These are phyloP conservation scores for Hypoxylon sp. DNA, from an alignment of 2,329 filamentous ascomycete species.

Conservation along the genomic window DNA sequence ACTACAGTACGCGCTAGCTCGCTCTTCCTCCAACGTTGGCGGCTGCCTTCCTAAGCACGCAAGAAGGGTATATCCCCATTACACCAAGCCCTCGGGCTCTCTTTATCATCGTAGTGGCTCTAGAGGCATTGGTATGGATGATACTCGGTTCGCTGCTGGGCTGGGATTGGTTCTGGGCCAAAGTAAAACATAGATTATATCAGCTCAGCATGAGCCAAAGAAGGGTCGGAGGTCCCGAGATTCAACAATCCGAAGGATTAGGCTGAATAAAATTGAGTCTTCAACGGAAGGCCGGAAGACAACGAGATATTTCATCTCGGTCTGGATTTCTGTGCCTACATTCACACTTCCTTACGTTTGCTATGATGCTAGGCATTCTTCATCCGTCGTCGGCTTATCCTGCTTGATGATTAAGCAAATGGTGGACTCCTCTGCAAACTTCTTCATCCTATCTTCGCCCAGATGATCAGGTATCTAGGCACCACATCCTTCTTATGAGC, in stretches of 20 bases:
- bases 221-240: neutral
- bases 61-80: conserved; percentile 20
- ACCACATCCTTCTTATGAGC: too few relatives aligned
- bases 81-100: conserved; percentile 10
- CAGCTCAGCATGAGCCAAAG: neutral
- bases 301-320: too few relatives aligned
- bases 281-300: too few relatives aligned
- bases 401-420: too few relatives aligned
- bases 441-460: too few relatives aligned
- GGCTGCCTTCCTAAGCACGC: conserved; percentile 15
- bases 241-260: neutral
- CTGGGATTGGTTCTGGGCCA: neutral
- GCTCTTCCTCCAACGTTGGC: conserved; percentile 1
- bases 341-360: too few relatives aligned
- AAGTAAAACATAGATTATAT: neutral
- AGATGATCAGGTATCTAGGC: too few relatives aligned
- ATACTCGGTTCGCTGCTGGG: neutral
- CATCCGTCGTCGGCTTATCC: too few relatives aligned
- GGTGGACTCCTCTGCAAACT: too few relatives aligned
- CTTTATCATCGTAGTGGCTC: neutral
- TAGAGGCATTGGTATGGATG: neutral
- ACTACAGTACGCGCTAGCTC: neutral
- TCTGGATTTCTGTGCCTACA: too few relatives aligned
- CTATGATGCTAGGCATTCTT: too few relatives aligned
- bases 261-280: too few relatives aligned